Conservation (phyloP, 2,329 filamentous ascomycete species). For the Clarireedia sp. region DNA sequence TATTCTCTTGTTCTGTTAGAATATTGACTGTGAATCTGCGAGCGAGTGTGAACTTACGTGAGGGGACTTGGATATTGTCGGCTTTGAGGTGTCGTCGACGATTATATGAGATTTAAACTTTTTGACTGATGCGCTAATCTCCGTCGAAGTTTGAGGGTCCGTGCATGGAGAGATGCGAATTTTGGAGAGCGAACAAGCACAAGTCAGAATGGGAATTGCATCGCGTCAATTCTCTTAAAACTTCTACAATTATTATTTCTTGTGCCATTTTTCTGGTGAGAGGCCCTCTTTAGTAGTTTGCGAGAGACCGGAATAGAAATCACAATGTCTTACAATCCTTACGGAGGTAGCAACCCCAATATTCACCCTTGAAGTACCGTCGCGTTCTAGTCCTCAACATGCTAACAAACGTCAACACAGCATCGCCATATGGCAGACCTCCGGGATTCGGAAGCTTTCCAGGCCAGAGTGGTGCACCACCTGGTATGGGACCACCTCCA, state of each 20-base stretch:
- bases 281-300: no score
- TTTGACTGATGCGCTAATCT: conserved; percentile 8
- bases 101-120: neutral
- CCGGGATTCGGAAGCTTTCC: conserved; percentile 68
- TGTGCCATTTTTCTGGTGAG: neutral
- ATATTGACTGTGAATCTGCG: neutral
- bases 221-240: neutral
- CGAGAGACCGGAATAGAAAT: neutral
- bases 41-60: conserved; percentile 17
- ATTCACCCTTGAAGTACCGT: neutral
- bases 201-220: neutral
- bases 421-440: conserved; percentile 57
- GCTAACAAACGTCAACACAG: conserved; percentile 10
- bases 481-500: conserved; percentile 69
- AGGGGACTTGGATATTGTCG: conserved; percentile 5
- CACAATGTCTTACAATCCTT: conserved; percentile 31
- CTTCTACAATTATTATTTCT: neutral
- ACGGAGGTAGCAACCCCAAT: conserved; percentile 23
- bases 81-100: conserved; percentile 17
- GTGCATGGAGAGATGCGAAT: neutral
- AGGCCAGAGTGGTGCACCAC: conserved; percentile 45
- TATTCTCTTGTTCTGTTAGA: conserved; percentile 13
- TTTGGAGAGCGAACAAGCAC: neutral
- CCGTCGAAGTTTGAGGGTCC: neutral
- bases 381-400: neutral